These are phyloP conservation scores for Backusella westeae DNA, from an alignment of 192 early-diverging fungal genomes.

Conservation along the genomic window DNA sequence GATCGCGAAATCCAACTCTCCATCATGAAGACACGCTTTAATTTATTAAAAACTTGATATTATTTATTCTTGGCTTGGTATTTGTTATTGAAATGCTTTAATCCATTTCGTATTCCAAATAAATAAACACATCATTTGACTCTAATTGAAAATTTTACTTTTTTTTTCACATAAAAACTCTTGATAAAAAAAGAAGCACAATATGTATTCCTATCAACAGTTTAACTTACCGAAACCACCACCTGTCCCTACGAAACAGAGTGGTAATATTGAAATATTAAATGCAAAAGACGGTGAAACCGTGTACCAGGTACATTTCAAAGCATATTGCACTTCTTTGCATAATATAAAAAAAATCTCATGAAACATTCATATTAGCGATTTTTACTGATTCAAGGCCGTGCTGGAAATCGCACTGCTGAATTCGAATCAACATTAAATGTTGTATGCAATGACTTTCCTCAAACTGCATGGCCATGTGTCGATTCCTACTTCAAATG, in stretches of 20 bases:
- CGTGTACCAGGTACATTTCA: slow-evolving; percentile 13
- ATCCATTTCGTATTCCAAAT: background rate
- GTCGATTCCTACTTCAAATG: slow-evolving; percentile 59
- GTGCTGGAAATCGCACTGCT: slow-evolving; percentile 23
- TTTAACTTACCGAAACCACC: background rate
- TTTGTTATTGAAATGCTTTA: background rate
- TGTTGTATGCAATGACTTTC: slow-evolving; percentile 40
- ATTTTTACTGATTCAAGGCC: slow-evolving; percentile 32
- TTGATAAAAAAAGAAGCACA: background rate
- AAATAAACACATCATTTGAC: background rate
- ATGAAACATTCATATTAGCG: background rate
- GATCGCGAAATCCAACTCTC: slow-evolving; percentile 43
- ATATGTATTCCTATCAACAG: background rate
- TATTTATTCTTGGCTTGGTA: background rate
- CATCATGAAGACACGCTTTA: slow-evolving; percentile 34
- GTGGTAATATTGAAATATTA: background rate
- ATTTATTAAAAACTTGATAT: background rate
- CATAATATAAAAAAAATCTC: background rate
- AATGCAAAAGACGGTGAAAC: slow-evolving; percentile 21
- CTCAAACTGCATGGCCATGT: slow-evolving; percentile 48
- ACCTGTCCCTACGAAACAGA: background rate
- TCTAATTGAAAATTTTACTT: background rate
- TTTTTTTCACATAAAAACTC: background rate
- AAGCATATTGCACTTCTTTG: background rate
- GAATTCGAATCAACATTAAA: slow-evolving; percentile 25